Evolutionary conservation across 2,329 filamentous ascomycete genomes (phyloP).

Genomic region (Penicillium sp.): DNA sequence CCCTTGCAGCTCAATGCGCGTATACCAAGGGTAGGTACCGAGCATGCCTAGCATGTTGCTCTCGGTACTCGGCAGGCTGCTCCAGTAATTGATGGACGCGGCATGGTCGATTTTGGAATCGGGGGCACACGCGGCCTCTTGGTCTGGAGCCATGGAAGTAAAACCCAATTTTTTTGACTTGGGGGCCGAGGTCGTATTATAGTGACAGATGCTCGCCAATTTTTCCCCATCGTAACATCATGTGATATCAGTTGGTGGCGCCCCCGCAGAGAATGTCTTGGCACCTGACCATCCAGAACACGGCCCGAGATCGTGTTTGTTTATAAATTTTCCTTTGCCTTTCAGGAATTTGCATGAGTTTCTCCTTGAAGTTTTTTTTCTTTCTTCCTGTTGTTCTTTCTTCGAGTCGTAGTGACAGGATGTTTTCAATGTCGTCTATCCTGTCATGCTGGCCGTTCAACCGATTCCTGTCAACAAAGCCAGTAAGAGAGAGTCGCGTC

Average conservation of each 20-base stretch:
- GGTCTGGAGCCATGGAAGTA: neutral
- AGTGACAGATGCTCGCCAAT: neutral
- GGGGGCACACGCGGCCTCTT: neutral
- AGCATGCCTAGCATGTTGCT: constrained; percentile 65
- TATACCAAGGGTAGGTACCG: constrained; percentile 68
- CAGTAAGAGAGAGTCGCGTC: neutral
- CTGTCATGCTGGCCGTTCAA: neutral
- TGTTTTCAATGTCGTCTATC: neutral
- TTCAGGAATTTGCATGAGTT: neutral
- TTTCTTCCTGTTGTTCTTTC: neutral
- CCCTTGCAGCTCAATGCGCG: constrained; percentile 68
- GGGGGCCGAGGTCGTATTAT: neutral
- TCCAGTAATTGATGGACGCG: constrained; percentile 42
- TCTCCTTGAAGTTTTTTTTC: neutral
- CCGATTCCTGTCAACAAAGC: neutral
- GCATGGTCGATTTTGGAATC: constrained; percentile 34
- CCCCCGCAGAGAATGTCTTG: neutral
- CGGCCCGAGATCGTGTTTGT: neutral
- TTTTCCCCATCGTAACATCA: neutral
- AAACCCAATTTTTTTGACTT: neutral
- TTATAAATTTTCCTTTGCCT: neutral
- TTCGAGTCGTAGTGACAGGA: neutral
- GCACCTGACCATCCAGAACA: neutral
- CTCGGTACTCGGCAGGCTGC: constrained; percentile 34
- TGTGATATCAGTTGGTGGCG: neutral